phyloP scores from a whole-genome alignment of 805 yeast species.

The Candida tammaniensis region DNA sequence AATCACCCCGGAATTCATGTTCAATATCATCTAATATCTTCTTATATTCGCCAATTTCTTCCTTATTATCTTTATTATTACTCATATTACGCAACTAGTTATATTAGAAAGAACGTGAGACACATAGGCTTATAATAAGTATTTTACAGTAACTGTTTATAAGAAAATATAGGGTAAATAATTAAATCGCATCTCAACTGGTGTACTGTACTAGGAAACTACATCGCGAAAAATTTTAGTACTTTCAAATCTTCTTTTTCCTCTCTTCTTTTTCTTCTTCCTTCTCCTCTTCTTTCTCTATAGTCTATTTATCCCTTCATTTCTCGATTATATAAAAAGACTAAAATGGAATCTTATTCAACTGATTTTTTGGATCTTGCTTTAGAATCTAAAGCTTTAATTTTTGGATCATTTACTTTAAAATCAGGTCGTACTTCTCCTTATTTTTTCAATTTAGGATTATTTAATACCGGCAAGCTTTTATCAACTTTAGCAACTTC shows the following conservation, averaged over 20 bases:
- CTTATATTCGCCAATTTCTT: conserved; percentile 17
- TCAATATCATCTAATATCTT: conserved; percentile 39
- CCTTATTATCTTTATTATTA: neutral
- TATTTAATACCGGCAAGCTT: conserved; percentile 76
- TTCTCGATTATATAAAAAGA: neutral
- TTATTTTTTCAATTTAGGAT: conserved; percentile 92
- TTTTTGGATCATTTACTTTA: conserved; percentile 85
- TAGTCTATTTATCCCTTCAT: conserved; percentile 8
- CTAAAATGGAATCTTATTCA: conserved; percentile 47
- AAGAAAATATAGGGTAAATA: no score
- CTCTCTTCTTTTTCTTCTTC: conserved; percentile 3
- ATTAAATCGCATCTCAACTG: no score
- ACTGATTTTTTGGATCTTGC: conserved; percentile 77
- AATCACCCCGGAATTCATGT: conserved; percentile 49
- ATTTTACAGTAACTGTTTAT: no score
- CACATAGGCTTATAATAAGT: no score
- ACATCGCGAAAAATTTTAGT: no score
- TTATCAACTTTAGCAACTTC: conserved; percentile 81
- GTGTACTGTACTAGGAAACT: no score
- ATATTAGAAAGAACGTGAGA: no score
- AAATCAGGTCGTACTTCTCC: conserved; percentile 95
- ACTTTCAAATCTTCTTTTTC: conserved; percentile 6
- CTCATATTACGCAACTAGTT: no score
- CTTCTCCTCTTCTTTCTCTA: conserved; percentile 7
- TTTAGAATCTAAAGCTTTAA: conserved; percentile 74